Evolutionary conservation across 2,329 filamentous ascomycete genomes (phyloP).

Genomic region (Zymoseptoria passerinii): DNA sequence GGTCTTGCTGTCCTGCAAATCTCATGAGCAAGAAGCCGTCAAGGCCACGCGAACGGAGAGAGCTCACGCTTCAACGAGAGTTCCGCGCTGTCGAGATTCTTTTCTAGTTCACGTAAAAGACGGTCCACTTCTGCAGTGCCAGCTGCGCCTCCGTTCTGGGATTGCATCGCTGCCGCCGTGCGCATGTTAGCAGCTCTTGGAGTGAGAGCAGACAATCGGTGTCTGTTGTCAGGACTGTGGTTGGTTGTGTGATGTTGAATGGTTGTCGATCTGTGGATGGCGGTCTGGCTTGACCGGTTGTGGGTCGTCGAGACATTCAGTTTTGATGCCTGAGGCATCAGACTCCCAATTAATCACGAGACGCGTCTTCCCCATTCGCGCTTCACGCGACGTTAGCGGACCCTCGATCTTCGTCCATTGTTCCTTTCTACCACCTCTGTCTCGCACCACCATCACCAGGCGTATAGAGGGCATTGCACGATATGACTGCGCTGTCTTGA

Average conservation of each 20-base stretch:
- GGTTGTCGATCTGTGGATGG: not conserved
- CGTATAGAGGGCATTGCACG: not conserved
- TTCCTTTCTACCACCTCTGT: not conserved
- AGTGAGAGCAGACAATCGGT: not conserved
- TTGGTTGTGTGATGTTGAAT: not conserved
- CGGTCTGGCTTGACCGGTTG: not conserved
- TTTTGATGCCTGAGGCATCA: not conserved
- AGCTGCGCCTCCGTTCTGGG: constrained; percentile 2
- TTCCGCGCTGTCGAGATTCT: constrained; percentile 21
- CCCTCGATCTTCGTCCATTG: not conserved
- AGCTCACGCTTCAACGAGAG: constrained; percentile 21
- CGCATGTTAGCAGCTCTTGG: not conserved
- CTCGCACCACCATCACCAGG: not conserved
- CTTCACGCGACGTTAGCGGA: not conserved
- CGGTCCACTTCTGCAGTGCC: constrained; percentile 22
- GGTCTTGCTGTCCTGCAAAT: constrained; percentile 51
- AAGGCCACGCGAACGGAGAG: not conserved
- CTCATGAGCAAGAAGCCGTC: constrained; percentile 6
- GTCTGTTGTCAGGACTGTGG: no score
- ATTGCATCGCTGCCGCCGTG: constrained; percentile 30
- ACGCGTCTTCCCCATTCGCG: not conserved
- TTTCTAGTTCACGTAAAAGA: constrained; percentile 23
- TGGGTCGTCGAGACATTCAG: not conserved
- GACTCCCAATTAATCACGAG: not conserved
- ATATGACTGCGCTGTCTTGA: not conserved